Evolutionary conservation across 2,329 filamentous ascomycete genomes (phyloP).

Genomic region (Aspergillus neotritici): DNA sequence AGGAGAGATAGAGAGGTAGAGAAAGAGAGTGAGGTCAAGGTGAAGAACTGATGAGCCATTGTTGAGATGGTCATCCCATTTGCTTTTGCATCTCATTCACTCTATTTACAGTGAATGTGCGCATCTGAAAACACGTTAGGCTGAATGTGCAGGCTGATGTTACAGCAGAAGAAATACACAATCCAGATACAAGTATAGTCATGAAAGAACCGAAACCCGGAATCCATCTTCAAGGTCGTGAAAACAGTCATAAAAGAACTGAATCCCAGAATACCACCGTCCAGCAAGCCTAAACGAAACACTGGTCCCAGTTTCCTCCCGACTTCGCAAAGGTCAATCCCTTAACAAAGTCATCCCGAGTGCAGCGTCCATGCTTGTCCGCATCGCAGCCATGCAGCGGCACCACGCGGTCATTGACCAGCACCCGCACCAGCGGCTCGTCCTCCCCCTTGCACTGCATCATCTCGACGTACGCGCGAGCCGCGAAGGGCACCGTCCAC

Average conservation of each 20-base stretch:
- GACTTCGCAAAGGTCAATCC: conserved; percentile 66
- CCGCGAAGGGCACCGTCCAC: conserved; percentile 78
- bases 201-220: too few relatives aligned
- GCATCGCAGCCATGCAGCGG: conserved; percentile 64
- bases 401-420: conserved; percentile 80
- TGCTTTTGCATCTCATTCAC: too few relatives aligned
- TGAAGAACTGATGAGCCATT: too few relatives aligned
- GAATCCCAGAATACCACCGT: neutral
- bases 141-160: too few relatives aligned
- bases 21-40: neutral
- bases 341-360: conserved; percentile 62
- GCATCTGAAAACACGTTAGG: too few relatives aligned
- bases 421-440: conserved; percentile 69
- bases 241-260: neutral
- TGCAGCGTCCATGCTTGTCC: conserved; percentile 67
- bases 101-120: too few relatives aligned
- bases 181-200: too few relatives aligned
- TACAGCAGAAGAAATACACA: too few relatives aligned
- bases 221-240: neutral
- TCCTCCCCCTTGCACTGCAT: conserved; percentile 55
- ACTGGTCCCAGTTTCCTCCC: conserved; percentile 69
- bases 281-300: conserved; percentile 34
- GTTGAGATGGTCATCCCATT: too few relatives aligned
- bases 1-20: neutral
- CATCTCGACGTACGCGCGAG: conserved; percentile 81